phyloP scores from a whole-genome alignment of 345 rosid species.

The Salix exigua region DNA sequence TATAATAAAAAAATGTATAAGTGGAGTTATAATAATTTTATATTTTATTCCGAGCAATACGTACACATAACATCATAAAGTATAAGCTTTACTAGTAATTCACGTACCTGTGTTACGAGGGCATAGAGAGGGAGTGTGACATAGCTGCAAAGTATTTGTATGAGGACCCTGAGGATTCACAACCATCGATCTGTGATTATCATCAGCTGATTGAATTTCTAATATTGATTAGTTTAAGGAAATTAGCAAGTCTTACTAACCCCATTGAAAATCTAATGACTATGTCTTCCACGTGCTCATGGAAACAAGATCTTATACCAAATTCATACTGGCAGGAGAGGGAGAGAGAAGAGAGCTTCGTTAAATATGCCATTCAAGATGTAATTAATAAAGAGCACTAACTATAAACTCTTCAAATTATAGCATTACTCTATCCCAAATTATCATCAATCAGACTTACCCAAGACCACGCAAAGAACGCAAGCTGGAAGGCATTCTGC shows the following conservation, averaged over 20 bases:
- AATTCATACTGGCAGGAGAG: conserved; percentile 12
- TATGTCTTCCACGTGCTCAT: conserved; percentile 21
- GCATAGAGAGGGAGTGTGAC: conserved; percentile 31
- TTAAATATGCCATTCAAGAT: too few species aligned
- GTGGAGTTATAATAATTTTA: too few species aligned
- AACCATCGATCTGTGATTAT: background rate
- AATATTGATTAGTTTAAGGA: background rate
- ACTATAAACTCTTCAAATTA: too few species aligned
- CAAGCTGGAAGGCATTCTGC: conserved; percentile 32
- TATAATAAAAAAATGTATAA: too few species aligned
- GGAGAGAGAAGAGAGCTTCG: too few species aligned
- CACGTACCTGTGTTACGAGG: conserved; percentile 23
- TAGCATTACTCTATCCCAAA: too few species aligned
- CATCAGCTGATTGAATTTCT: background rate
- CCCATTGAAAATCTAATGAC: conserved; percentile 29
- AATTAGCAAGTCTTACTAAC: background rate
- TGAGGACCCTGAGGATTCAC: conserved; percentile 17
- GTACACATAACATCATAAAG: background rate
- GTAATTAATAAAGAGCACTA: too few species aligned
- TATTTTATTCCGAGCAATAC: too few species aligned
- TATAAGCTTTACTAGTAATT: background rate
- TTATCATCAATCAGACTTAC: conserved; percentile 3
- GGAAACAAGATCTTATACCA: conserved; percentile 23
- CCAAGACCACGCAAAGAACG: conserved; percentile 29
- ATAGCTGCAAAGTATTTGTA: conserved; percentile 29